Conservation (phyloP, 768 basidiomycete species). For the Flagelloscypha sp. region DNA sequence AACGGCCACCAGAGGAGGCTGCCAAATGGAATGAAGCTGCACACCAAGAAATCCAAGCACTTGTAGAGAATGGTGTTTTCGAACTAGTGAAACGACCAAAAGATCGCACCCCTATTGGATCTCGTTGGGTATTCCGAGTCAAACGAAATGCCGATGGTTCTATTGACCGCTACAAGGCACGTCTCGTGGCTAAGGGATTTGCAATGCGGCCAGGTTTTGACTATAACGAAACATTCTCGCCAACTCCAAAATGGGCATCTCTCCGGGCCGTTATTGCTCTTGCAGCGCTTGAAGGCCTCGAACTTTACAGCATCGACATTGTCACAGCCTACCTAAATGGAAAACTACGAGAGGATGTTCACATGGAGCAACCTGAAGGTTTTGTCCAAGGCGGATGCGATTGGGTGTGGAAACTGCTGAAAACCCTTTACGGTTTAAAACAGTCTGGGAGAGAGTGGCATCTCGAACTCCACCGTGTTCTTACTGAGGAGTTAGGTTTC, state of each 20-base stretch:
- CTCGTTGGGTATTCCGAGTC: slow-evolving; percentile 26
- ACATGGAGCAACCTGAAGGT: slow-evolving; percentile 22
- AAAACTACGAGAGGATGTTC: slow-evolving; percentile 22
- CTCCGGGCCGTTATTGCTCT: slow-evolving; percentile 15
- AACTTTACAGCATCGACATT: slow-evolving; percentile 22
- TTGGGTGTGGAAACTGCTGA: slow-evolving; percentile 13
- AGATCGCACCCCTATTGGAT: slow-evolving; percentile 19
- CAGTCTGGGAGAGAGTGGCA: slow-evolving; percentile 32
- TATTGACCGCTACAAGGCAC: slow-evolving; percentile 29
- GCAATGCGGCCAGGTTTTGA: slow-evolving; percentile 30
- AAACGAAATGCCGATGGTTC: slow-evolving; percentile 30
- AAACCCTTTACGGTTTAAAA: slow-evolving; percentile 35
- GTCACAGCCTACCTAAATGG: slow-evolving; percentile 22
- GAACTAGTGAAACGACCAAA: slow-evolving; percentile 16
- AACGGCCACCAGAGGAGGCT: slow-evolving; percentile 8
- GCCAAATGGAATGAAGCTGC: slow-evolving; percentile 17
- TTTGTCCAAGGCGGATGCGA: slow-evolving; percentile 1
- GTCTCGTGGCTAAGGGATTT: slow-evolving; percentile 34
- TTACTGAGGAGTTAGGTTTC: slow-evolving; percentile 15
- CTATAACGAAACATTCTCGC: slow-evolving; percentile 29
- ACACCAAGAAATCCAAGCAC: slow-evolving; percentile 15
- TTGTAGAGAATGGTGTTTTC: slow-evolving; percentile 19
- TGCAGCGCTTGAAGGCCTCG: slow-evolving; percentile 19
- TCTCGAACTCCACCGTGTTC: slow-evolving; percentile 18
- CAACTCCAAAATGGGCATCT: slow-evolving; percentile 15